These are phyloP conservation scores for Suzukiozyma palmioleophila DNA, from an alignment of 1,139 yeast genomes.

Conservation along the genomic window DNA sequence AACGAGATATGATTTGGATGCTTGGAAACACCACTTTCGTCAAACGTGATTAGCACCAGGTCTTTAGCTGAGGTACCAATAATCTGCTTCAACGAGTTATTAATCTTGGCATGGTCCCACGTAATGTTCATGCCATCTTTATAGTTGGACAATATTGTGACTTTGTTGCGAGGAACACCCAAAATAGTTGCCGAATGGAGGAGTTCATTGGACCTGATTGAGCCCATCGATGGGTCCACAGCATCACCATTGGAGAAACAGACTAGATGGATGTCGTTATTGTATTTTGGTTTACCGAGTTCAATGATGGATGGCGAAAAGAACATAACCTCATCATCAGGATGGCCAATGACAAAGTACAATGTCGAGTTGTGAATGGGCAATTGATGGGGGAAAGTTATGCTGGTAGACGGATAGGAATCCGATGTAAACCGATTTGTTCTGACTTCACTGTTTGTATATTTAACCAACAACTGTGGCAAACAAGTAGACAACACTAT, in stretches of 20 bases:
- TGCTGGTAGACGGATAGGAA: slow-evolving; percentile 34
- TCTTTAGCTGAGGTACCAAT: slow-evolving; percentile 15
- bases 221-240: slow-evolving; percentile 64
- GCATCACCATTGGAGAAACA: slow-evolving; percentile 78
- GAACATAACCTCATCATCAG: slow-evolving; percentile 98
- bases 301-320: slow-evolving; percentile 76
- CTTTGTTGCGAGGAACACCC: slow-evolving; percentile 45
- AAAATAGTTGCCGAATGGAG: slow-evolving; percentile 51
- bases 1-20: slow-evolving; percentile 84
- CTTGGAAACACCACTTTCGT: slow-evolving; percentile 72
- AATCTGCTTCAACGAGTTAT: slow-evolving; percentile 18
- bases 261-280: slow-evolving; percentile 52
- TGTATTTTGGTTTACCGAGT: slow-evolving; percentile 41
- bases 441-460: slow-evolving; percentile 24
- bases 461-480: slow-evolving; percentile 34
- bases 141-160: slow-evolving; percentile 42
- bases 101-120: slow-evolving; percentile 57
- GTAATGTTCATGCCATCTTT: slow-evolving; percentile 68
- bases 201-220: slow-evolving; percentile 56
- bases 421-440: slow-evolving; percentile 18
- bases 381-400: slow-evolving; percentile 32
- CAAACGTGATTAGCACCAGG: slow-evolving; percentile 71
- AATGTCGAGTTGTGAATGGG: slow-evolving; percentile 34
- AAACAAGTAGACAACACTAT: slow-evolving; percentile 34
- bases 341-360: slow-evolving; percentile 80